These are phyloP conservation scores for Rhodotorula sp. DNA, from an alignment of 1,284 basidiomycete genomes.

Conservation along the genomic window DNA sequence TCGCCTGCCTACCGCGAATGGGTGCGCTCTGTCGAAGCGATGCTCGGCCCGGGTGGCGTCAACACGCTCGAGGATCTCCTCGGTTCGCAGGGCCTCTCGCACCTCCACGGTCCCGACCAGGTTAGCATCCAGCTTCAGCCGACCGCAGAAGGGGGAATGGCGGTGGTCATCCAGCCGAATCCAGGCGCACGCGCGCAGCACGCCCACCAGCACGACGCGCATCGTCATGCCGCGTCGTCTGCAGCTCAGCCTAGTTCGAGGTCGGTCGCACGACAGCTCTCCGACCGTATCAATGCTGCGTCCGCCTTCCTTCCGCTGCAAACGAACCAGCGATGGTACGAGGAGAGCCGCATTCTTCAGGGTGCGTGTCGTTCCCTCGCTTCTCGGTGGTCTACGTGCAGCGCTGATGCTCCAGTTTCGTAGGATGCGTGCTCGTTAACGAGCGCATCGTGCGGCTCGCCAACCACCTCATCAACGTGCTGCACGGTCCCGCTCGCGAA, in stretches of 20 bases:
- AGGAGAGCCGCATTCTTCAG: slow-evolving; percentile 80
- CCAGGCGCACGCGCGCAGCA: slow-evolving; percentile 19
- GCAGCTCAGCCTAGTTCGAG: slow-evolving; percentile 2
- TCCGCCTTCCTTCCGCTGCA: slow-evolving; percentile 62
- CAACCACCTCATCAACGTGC: slow-evolving; percentile 70
- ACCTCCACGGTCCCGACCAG: slow-evolving; percentile 40
- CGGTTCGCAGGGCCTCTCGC: slow-evolving; percentile 36
- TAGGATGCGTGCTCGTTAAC: slow-evolving; percentile 51
- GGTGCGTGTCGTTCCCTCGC: slow-evolving; percentile 57
- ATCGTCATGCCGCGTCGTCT: not conserved
- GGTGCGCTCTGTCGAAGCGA: slow-evolving; percentile 38
- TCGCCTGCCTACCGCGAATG: slow-evolving; percentile 40
- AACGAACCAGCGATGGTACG: slow-evolving; percentile 85
- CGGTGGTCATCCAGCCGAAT: slow-evolving; percentile 39
- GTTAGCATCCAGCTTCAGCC: slow-evolving; percentile 36
- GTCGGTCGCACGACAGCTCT: slow-evolving; percentile 31
- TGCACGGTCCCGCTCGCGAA: slow-evolving; percentile 78
- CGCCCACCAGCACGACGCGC: not conserved
- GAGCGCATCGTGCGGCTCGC: slow-evolving; percentile 67
- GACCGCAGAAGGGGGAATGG: slow-evolving; percentile 37
- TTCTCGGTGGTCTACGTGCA: too few species aligned
- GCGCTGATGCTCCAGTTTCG: not conserved
- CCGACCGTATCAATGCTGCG: slow-evolving; percentile 40
- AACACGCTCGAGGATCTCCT: slow-evolving; percentile 40
- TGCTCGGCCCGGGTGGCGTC: slow-evolving; percentile 40